Evolutionary conservation across 208 protist species (phyloP).

Genomic region (Leishmania arabica): DNA sequence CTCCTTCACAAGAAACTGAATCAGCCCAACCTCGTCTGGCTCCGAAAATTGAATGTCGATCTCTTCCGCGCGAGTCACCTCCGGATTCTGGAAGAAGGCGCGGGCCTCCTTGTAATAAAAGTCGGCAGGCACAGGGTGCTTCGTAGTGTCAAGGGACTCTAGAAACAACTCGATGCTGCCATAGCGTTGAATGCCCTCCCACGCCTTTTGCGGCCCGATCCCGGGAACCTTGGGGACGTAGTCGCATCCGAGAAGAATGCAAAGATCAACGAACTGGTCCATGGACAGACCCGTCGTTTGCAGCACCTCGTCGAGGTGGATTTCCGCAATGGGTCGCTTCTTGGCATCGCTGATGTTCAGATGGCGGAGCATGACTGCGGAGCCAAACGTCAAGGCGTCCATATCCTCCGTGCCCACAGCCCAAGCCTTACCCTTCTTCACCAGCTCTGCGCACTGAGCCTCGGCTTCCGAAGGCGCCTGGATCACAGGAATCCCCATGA

Average conservation of each 20-base stretch:
- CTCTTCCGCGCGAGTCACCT: slow-evolving; percentile 79
- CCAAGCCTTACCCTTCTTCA: slow-evolving; percentile 94
- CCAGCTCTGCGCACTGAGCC: slow-evolving; percentile 98
- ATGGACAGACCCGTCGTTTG: slow-evolving; percentile 83
- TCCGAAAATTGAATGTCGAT: slow-evolving; percentile 94
- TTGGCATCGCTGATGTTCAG: slow-evolving; percentile 96
- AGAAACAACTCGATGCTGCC: slow-evolving; percentile 96
- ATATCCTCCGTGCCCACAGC: slow-evolving; percentile 99
- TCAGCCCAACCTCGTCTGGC: slow-evolving; percentile 97
- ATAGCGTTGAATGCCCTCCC: slow-evolving; percentile 96
- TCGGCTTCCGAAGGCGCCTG: slow-evolving; percentile 98
- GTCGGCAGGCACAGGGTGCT: slow-evolving; percentile 80
- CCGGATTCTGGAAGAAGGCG: slow-evolving; percentile 93
- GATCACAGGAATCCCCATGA: slow-evolving; percentile 99
- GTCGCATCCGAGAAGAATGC: slow-evolving; percentile 99
- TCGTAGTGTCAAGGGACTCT: slow-evolving; percentile 87
- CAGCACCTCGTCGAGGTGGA: slow-evolving; percentile 91
- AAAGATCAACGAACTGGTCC: slow-evolving; percentile 98
- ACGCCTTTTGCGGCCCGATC: slow-evolving; percentile 97
- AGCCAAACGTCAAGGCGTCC: slow-evolving; percentile 99
- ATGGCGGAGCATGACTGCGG: slow-evolving; percentile 95
- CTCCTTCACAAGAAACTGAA: slow-evolving; percentile 97
- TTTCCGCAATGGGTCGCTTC: slow-evolving; percentile 96
- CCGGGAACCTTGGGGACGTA: slow-evolving; percentile 98
- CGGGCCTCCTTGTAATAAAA: slow-evolving; percentile 93